Evolutionary conservation across 2,329 filamentous ascomycete species (phyloP).

Genomic region (Davidsoniella eucalypti): DNA sequence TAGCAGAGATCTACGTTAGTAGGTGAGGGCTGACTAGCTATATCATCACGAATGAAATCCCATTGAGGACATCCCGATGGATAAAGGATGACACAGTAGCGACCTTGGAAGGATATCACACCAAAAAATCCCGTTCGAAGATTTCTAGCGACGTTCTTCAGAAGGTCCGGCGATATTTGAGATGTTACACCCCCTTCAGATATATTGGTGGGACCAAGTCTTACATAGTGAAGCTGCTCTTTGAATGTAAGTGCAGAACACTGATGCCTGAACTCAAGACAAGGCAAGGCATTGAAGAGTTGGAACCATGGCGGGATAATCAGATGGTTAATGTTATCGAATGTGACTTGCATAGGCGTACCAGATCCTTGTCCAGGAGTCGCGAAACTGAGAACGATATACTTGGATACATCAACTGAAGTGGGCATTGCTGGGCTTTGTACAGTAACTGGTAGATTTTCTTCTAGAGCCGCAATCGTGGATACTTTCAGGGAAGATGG

Average conservation of each 20-base stretch:
- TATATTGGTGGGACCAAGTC: constrained; percentile 3
- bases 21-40: constrained; percentile 9
- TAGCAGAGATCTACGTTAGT: constrained; percentile 20
- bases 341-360: neutral
- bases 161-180: neutral
- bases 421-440: too few relatives aligned
- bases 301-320: constrained; percentile 16
- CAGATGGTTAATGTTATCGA: neutral
- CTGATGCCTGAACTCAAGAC: constrained; percentile 21
- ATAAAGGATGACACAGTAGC: constrained; percentile 23
- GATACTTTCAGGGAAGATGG: neutral
- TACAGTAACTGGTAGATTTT: too few relatives aligned
- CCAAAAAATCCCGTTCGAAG: constrained; percentile 23
- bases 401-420: neutral
- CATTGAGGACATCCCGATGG: constrained; percentile 22
- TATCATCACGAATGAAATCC: constrained; percentile 15
- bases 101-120: constrained; percentile 20
- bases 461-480: neutral
- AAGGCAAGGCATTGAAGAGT: constrained; percentile 16
- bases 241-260: constrained; percentile 21
- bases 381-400: neutral
- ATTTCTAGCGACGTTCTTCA: constrained; percentile 20
- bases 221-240: neutral
- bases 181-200: constrained; percentile 13
- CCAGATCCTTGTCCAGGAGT: neutral